Evolutionary conservation across 2,329 filamentous ascomycete species (phyloP), one percentile per base, ranked within the genome.

Genomic region (Clonostachys rosea): DNA sequence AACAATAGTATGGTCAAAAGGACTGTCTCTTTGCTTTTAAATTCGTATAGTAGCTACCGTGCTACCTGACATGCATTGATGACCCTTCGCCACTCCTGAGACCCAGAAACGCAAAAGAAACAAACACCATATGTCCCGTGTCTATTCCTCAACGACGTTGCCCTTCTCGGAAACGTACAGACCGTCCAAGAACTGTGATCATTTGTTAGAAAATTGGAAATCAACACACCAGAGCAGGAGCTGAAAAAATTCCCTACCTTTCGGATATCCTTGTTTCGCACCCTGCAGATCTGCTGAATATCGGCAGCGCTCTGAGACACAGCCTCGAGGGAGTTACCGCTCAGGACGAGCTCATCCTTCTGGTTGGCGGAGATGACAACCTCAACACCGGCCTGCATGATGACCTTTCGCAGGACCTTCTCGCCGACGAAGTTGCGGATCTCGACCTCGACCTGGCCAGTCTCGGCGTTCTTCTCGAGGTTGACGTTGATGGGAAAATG

Each of bases 401-500:
- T 75, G 64, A 99, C 88, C 62, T 84, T 84, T 75, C 94, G 91
- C 66, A 97, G 90, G 69, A 96, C 90, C 89, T 99, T 99, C 89
- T 99, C 94, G 73, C 94, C 91, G 68, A 96, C 85, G 80, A 96
- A 96, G 86, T 96, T 96, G 74, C 94, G 87, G 81, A 99, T 97
- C 86, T 99, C 94, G 69, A 99, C 89, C 76, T 95, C 88, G 70
- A 68, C 87, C 63, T 86, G 76, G 61, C 86, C 91, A 56, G 89
- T 94, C 79, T 97, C 94, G 68, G 74, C 72, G 84, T 92, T 92
- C 87, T 96, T 91, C 66, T 96, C 91, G 62, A 99, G 76, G 83
- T 96, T 97, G 80, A 99, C 92, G 84, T 99, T 99, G 90, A 99
- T 99, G 77, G 94, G 94, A 73, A 99, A 99, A 87, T 99, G 94